These are phyloP conservation scores for Rhododendron griersonianum DNA, from an alignment of 148 eudicot genomes.

Conservation along the genomic window DNA sequence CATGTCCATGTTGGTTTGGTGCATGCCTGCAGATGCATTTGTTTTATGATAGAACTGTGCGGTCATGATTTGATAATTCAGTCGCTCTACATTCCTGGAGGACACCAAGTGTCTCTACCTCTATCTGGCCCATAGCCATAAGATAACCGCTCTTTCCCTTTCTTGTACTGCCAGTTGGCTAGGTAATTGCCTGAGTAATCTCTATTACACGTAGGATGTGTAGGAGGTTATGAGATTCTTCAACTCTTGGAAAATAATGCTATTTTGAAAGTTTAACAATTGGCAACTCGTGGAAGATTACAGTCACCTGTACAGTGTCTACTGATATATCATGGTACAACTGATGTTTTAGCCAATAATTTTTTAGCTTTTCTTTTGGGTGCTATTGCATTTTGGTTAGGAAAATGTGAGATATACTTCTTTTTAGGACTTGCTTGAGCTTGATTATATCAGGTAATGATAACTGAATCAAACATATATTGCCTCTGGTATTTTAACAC, in stretches of 20 bases:
- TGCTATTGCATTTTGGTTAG: background rate
- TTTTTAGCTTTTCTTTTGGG: background rate
- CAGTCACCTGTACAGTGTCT: background rate
- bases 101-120: background rate
- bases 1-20: background rate
- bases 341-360: background rate
- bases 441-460: background rate
- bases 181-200: background rate
- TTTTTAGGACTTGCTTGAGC: background rate
- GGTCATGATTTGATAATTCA: background rate
- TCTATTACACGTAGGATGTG: background rate
- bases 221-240: background rate
- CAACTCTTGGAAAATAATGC: background rate
- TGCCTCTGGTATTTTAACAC: background rate
- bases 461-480: background rate
- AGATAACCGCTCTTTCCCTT: background rate
- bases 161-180: background rate
- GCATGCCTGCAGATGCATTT: background rate
- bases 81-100: background rate
- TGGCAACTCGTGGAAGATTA: background rate
- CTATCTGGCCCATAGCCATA: background rate
- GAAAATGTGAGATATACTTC: background rate
- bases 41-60: background rate
- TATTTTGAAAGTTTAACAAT: background rate
- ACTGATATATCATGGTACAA: background rate